Percentiles rank a stretch among this genome's conserved stretches.
Conservation (phyloP, 2,329 filamentous ascomycete species). For the Coleophoma eucalyptorum region DNA sequence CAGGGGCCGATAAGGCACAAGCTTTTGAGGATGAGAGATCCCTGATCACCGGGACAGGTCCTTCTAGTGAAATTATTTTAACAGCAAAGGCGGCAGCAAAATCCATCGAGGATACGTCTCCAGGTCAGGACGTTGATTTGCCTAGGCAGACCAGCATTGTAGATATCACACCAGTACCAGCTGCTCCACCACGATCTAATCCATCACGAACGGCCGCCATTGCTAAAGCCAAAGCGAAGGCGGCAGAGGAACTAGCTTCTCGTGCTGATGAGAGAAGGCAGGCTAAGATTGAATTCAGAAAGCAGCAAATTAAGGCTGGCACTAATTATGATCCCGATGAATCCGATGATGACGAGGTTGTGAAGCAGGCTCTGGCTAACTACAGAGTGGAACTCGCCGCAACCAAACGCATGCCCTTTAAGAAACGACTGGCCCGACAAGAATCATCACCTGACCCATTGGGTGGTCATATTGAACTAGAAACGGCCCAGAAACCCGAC, state of each 20-base stretch:
- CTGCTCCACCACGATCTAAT: neutral
- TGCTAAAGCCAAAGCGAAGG: neutral
- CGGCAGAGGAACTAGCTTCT: neutral
- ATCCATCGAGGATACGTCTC: neutral
- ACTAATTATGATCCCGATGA: neutral
- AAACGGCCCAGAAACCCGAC: too few relatives aligned
- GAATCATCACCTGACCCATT: constrained; percentile 1
- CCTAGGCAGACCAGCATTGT: neutral
- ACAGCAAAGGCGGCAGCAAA: neutral
- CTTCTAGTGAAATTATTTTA: neutral
- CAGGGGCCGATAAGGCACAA: neutral
- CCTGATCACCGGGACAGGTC: neutral
- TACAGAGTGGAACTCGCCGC: neutral
- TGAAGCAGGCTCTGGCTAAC: neutral
- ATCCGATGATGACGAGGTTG: neutral
- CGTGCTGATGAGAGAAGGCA: neutral
- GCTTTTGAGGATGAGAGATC: neutral
- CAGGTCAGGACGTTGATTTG: neutral
- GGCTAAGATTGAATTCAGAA: neutral
- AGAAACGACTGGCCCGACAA: neutral
- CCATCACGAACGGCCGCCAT: neutral
- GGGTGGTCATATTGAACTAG: too few relatives aligned
- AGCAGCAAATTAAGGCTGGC: neutral
- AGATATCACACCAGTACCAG: neutral
- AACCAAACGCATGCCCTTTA: neutral